These are phyloP conservation scores for Trametes cingulata DNA, from an alignment of 768 basidiomycete species.

Conservation along the genomic window DNA sequence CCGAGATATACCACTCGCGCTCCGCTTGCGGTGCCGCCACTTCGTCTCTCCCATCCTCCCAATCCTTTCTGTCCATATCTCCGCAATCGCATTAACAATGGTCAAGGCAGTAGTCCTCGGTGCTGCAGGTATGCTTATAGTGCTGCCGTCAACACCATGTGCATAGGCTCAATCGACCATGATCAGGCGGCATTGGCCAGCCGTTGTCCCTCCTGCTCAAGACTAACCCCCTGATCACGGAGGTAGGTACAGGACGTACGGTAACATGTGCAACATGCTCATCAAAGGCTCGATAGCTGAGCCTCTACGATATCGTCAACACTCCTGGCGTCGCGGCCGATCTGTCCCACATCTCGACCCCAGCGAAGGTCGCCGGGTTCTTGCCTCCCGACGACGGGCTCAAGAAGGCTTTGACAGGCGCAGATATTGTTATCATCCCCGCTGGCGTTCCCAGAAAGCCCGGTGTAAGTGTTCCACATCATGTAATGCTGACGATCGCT, in stretches of 20 bases:
- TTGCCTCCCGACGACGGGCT: conserved; percentile 80
- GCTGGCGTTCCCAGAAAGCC: conserved; percentile 97
- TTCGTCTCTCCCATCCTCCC: neutral
- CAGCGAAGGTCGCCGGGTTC: conserved; percentile 81
- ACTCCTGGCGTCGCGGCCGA: conserved; percentile 97
- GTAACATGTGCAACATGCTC: neutral
- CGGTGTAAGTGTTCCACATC: conserved; percentile 56
- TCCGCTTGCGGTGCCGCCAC: neutral
- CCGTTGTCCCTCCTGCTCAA: conserved; percentile 93
- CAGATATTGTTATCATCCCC: conserved; percentile 91
- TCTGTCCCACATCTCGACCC: conserved; percentile 90
- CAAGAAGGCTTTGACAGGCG: conserved; percentile 79
- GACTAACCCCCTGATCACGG: conserved; percentile 75
- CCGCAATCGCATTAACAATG: conserved; percentile 37
- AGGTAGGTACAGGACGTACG: conserved; percentile 42
- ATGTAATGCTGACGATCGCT: conserved; percentile 4
- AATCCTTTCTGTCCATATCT: conserved; percentile 12
- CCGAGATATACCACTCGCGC: conserved; percentile 15
- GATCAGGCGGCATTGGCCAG: conserved; percentile 91
- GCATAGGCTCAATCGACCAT: conserved; percentile 7
- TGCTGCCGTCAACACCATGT: neutral
- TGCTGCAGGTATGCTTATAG: conserved; percentile 71
- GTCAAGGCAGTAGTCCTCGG: conserved; percentile 94
- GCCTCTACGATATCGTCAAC: conserved; percentile 94
- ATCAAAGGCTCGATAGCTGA: conserved; percentile 50